Conservation (phyloP, 441 rosid species). For the Euphorbia celastroides region DNA sequence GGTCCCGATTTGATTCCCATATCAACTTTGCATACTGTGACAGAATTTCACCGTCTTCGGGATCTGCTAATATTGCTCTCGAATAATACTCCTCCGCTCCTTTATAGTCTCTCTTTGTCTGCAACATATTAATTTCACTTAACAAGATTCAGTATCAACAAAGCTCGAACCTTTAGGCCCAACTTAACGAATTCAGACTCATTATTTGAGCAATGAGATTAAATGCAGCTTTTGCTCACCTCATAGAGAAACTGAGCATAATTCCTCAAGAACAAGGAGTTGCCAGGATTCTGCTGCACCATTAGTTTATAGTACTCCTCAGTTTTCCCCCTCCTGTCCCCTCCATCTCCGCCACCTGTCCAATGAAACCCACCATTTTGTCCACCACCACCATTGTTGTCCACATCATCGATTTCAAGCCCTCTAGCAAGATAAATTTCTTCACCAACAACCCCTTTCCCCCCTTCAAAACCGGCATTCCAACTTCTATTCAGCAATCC, state of each 20-base stretch:
- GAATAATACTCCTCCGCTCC: constrained; percentile 50
- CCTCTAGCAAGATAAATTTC: constrained; percentile 43
- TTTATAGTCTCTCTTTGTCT: constrained; percentile 36
- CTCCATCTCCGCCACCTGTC: constrained; percentile 36
- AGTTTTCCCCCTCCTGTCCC: constrained; percentile 23
- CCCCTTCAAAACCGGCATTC: constrained; percentile 18
- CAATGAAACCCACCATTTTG: constrained; percentile 22
- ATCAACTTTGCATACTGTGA: constrained; percentile 45
- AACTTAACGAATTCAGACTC: too few species aligned
- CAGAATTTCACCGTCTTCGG: constrained; percentile 49
- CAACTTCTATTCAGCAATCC: constrained; percentile 9
- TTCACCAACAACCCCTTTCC: constrained; percentile 14
- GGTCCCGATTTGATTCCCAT: constrained; percentile 44
- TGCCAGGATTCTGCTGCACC: constrained; percentile 51
- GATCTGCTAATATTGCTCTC: constrained; percentile 51
- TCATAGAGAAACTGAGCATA: constrained; percentile 52
- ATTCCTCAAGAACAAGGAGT: constrained; percentile 47
- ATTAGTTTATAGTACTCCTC: constrained; percentile 48
- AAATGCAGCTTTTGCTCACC: constrained; percentile 24
- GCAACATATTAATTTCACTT: constrained; percentile 6
- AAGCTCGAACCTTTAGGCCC: too few species aligned
- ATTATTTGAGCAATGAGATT: background rate
- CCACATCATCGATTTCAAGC: constrained; percentile 25
- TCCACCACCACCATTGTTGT: background rate
- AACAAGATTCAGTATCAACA: too few species aligned